phyloP scores from a whole-genome alignment of 257 asterid genomes.

The Solanum raphanifolium region DNA sequence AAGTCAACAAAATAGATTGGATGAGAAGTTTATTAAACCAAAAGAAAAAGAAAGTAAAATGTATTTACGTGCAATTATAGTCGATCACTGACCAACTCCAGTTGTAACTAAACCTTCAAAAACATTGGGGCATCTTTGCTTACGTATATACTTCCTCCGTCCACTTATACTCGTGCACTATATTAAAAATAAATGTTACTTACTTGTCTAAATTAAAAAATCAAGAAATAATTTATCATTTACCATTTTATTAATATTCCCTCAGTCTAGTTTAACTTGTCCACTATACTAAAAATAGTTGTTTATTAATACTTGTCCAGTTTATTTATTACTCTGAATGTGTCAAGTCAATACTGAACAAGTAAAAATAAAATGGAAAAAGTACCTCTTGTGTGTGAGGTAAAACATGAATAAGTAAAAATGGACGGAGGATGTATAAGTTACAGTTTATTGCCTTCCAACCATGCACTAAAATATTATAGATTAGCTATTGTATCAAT shows the following conservation, averaged over 20 bases:
- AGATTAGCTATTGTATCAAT: background rate
- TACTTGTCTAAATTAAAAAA: background rate
- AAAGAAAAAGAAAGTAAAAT: background rate
- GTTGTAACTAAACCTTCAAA: conserved; percentile 25
- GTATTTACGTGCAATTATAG: background rate
- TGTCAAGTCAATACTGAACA: background rate
- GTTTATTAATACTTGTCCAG: background rate
- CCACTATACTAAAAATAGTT: background rate
- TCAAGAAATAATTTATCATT: background rate
- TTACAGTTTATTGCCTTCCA: conserved; percentile 30
- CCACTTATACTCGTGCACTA: background rate
- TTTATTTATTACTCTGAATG: background rate
- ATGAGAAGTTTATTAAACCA: background rate
- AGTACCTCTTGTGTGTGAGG: background rate
- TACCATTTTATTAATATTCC: background rate
- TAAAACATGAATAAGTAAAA: background rate
- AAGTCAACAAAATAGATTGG: conserved; percentile 39
- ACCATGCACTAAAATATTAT: conserved; percentile 17
- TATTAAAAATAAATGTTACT: background rate
- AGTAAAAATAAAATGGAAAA: too few relatives aligned
- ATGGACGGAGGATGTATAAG: background rate
- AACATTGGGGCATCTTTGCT: background rate
- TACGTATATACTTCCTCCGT: background rate
- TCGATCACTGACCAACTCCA: background rate
- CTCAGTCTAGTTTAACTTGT: background rate